Conservation (phyloP, 2,329 filamentous ascomycete genomes). For the Fusarium chlamydosporum region DNA sequence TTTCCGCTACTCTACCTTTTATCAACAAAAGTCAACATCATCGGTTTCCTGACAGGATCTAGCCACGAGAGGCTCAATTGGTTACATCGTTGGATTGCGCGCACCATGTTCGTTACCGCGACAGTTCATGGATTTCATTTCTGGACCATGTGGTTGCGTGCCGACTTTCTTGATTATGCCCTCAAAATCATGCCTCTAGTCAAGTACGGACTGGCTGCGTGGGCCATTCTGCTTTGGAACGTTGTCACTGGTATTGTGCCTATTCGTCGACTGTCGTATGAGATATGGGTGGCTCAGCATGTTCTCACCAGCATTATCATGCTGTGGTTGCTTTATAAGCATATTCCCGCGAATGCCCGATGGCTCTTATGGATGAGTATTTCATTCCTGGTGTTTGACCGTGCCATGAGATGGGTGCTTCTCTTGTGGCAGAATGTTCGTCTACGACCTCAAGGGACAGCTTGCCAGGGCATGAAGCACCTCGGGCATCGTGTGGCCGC, state of each 20-base stretch:
- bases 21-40: conserved; percentile 69
- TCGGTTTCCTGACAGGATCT: conserved; percentile 73
- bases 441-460: conserved; percentile 57
- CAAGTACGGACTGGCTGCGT: conserved; percentile 76
- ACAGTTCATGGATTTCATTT: conserved; percentile 80
- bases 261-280: conserved; percentile 75
- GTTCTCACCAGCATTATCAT: conserved; percentile 72
- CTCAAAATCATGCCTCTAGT: conserved; percentile 74
- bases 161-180: conserved; percentile 71
- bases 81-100: conserved; percentile 79
- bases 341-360: conserved; percentile 71
- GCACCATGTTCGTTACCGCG: conserved; percentile 76
- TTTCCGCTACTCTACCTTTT: conserved; percentile 75
- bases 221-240: conserved; percentile 76
- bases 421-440: conserved; percentile 68
- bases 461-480: conserved; percentile 63
- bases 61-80: conserved; percentile 80
- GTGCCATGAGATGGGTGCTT: conserved; percentile 65
- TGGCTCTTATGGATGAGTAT: conserved; percentile 77
- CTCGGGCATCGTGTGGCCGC: conserved; percentile 68
- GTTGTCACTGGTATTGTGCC: conserved; percentile 73
- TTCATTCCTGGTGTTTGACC: conserved; percentile 73
- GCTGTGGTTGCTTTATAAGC: conserved; percentile 73
- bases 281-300: conserved; percentile 79
- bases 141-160: conserved; percentile 72